These are phyloP conservation scores for Chrysosphaeria jannelii DNA, from an alignment of 2,329 filamentous ascomycete species.

Conservation along the genomic window DNA sequence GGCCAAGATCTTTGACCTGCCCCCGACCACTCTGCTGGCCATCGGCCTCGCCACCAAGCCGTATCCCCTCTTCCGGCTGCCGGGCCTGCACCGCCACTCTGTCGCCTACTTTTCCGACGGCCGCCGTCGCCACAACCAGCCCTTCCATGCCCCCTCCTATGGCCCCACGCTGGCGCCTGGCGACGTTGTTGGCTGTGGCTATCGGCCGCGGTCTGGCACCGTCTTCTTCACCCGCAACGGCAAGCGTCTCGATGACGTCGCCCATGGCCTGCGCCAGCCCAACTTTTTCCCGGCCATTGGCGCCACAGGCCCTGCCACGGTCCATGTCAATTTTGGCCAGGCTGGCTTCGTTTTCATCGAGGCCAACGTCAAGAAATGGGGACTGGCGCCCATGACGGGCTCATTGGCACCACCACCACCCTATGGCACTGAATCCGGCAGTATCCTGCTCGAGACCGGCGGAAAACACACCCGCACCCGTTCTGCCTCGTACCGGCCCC, in stretches of 20 bases:
- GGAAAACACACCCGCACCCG: constrained; percentile 43
- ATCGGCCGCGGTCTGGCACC: constrained; percentile 74
- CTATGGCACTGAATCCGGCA: constrained; percentile 90
- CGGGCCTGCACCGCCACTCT: constrained; percentile 79
- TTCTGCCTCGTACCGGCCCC: constrained; percentile 49
- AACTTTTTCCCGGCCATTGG: constrained; percentile 98
- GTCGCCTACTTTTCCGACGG: constrained; percentile 76
- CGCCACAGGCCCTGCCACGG: constrained; percentile 67
- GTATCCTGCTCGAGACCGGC: constrained; percentile 74
- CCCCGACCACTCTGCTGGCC: constrained; percentile 58
- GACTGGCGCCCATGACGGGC: constrained; percentile 79
- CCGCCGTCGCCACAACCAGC: constrained; percentile 70
- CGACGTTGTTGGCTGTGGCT: constrained; percentile 86
- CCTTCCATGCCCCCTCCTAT: constrained; percentile 53
- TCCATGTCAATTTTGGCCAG: constrained; percentile 95
- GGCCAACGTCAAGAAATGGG: constrained; percentile 99
- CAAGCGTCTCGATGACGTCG: constrained; percentile 85
- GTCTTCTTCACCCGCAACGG: constrained; percentile 97
- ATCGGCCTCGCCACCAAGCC: constrained; percentile 93
- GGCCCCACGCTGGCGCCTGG: constrained; percentile 69
- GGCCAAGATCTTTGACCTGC: constrained; percentile 93
- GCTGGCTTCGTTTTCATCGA: constrained; percentile 97
- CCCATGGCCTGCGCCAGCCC: constrained; percentile 71
- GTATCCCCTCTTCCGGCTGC: constrained; percentile 78
- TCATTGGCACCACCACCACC: constrained; percentile 84